Evolutionary conservation across 148 eudicot species (phyloP).

Genomic region (Talinum fruticosum): DNA sequence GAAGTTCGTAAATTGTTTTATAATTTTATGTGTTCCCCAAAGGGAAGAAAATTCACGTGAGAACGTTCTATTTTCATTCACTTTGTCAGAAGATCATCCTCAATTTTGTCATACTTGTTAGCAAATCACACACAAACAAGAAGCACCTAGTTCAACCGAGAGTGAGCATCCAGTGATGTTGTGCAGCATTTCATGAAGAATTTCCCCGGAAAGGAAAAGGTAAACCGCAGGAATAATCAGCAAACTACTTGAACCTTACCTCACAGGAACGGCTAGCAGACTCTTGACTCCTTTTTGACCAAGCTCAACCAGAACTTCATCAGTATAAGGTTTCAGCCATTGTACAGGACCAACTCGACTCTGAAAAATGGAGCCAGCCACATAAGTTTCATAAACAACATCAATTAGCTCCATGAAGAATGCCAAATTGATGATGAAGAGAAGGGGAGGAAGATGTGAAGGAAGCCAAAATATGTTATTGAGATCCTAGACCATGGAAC

Average conservation of each 20-base stretch:
- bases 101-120: too few species aligned
- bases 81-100: background rate
- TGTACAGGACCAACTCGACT: conserved; percentile 99
- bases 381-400: background rate
- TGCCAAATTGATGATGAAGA: background rate
- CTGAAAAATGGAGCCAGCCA: conserved; percentile 33
- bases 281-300: conserved; percentile 85
- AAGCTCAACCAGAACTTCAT: conserved; percentile 96
- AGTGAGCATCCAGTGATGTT: background rate
- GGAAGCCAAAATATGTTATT: conserved; percentile 1
- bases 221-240: background rate
- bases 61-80: background rate
- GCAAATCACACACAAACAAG: too few species aligned
- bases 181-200: background rate
- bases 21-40: background rate
- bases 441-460: background rate
- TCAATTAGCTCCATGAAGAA: background rate
- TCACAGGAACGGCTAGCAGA: conserved; percentile 92
- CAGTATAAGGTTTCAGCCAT: conserved; percentile 99
- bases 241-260: conserved; percentile 40
- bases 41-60: background rate
- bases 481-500: background rate
- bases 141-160: too few species aligned
- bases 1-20: background rate
- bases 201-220: too few species aligned